Evolutionary conservation across 2,329 filamentous ascomycete species (phyloP).

Genomic region (Colletotrichum simmondsii): DNA sequence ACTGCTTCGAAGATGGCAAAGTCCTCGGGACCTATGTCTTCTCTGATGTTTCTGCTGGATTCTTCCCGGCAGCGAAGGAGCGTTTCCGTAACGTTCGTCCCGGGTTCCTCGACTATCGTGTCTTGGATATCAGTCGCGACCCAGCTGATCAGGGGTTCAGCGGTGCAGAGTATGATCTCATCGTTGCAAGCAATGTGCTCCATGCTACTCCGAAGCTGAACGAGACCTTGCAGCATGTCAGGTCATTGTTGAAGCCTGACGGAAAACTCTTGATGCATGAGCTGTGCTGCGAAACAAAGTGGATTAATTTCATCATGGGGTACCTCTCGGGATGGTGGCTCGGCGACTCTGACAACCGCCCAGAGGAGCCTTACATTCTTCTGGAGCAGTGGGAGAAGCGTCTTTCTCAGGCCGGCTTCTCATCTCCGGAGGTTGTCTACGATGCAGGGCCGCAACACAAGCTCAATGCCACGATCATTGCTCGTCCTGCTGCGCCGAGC

Average conservation of each 20-base stretch:
- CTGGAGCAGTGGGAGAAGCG: background rate
- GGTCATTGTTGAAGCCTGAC: conserved; percentile 1
- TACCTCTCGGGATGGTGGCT: conserved; percentile 38
- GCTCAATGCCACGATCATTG: conserved; percentile 14
- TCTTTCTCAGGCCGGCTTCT: conserved; percentile 8
- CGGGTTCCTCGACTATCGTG: conserved; percentile 12
- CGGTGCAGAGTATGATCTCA: conserved; percentile 46
- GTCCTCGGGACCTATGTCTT: conserved; percentile 37
- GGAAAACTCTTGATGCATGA: conserved; percentile 23
- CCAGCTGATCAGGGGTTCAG: conserved; percentile 45
- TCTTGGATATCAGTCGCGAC: conserved; percentile 41
- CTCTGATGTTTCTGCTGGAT: conserved; percentile 39
- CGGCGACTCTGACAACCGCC: conserved; percentile 41
- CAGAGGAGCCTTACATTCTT: conserved; percentile 40
- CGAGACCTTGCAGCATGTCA: background rate
- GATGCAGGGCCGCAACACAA: background rate
- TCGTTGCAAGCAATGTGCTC: conserved; percentile 46
- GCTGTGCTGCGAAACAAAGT: conserved; percentile 33
- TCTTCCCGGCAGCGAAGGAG: conserved; percentile 35
- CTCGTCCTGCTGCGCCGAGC: background rate
- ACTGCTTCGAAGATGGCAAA: conserved; percentile 29
- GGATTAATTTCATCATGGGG: conserved; percentile 44
- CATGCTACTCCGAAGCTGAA: conserved; percentile 20
- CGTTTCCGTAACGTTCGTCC: background rate
- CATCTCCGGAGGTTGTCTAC: background rate